Evolutionary conservation across 2,329 filamentous ascomycete genomes (phyloP), one percentile per base, ranked within the genome.

Genomic region (Penicillium sp.): DNA sequence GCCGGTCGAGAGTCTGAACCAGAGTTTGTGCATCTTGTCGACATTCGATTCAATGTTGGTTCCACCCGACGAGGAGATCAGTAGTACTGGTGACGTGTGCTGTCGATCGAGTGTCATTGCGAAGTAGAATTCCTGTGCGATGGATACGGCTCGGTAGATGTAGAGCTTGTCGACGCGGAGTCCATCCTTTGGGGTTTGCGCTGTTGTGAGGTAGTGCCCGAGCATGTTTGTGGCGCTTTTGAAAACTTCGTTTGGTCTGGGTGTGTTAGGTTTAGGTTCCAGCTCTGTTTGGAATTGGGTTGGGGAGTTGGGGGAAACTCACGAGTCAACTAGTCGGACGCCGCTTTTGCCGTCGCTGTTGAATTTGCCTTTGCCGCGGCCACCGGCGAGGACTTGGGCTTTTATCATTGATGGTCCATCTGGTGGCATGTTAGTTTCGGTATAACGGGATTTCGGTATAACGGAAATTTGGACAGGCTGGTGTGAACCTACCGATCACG

Each of bases 31-130:
- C 2, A 73, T 60, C 33, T 65, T 61, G 27, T 67, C 60, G 1
- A 61, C 45, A 45, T 68, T 68, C 5, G 62, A 63, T 53, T 74
- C 72, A 43, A 74, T 70, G 43, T 73, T 60, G 1, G 70, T 65
- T 3, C 72, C 72, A 2, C 72, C 72, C 53, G 27, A 65, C 68
- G 17, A 35, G 5, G 74, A 78, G 1, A 79, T 61, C 6, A 78
- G 61, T 4, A 82, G 62, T 0, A 70, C 64, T 0, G 79, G 79
- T 13, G 63, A 66, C 49, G 66, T 74, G 15, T 67, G 69, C n/a
- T 78, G 73, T 4, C 79, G 76, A 44, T 81, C 77, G 38, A 82
- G 70, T 0, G 74, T 74, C 48, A 82, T 69, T 7, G 73, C 70
- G 0, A 82, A 49, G 53, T 78, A 78, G 70, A 73, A 82, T 49